A percentile compares a stretch with the other conserved stretches of the same genome.
Evolutionary conservation across 371 early-diverging fungal species (phyloP).

Genomic region (Syncephalis plumigaleata): DNA sequence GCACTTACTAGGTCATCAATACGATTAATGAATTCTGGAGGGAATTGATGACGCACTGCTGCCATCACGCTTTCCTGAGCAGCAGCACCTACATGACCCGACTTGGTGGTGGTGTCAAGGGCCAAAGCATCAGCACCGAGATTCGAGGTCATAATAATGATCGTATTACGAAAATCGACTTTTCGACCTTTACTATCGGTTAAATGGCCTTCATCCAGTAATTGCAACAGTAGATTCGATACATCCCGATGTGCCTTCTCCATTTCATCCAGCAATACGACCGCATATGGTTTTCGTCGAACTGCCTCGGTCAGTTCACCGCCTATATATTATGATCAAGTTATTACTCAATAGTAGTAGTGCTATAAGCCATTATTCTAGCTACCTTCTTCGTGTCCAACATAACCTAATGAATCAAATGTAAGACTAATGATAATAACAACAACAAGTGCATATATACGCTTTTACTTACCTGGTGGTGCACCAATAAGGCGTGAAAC

Average conservation of each 20-base stretch:
- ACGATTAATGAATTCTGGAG: constrained; percentile 84
- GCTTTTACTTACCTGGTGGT: constrained; percentile 39
- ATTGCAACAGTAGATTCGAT: constrained; percentile 56
- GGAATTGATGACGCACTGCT: constrained; percentile 62
- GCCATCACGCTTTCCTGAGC: constrained; percentile 39
- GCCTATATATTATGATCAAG: too few species aligned
- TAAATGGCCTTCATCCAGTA: constrained; percentile 83
- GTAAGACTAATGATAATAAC: background rate
- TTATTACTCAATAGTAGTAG: too few species aligned
- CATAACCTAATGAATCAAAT: constrained; percentile 22
- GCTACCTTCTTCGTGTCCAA: constrained; percentile 49
- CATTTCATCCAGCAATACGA: constrained; percentile 82
- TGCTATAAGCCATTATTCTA: background rate
- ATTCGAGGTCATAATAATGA: constrained; percentile 88
- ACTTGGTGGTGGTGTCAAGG: constrained; percentile 6
- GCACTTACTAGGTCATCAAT: constrained; percentile 51
- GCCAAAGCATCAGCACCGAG: constrained; percentile 32
- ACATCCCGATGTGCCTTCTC: constrained; percentile 79
- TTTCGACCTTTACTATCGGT: constrained; percentile 67
- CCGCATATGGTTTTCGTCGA: constrained; percentile 73
- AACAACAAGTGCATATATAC: too few species aligned
- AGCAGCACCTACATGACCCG: constrained; percentile 15
- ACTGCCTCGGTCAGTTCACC: constrained; percentile 84
- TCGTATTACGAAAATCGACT: constrained; percentile 82
- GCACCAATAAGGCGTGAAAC: constrained; percentile 81